A percentile compares a stretch with the other conserved stretches of the same genome.
Conservation (phyloP, 306 rosid species). For the Vachellia collinsii region DNA sequence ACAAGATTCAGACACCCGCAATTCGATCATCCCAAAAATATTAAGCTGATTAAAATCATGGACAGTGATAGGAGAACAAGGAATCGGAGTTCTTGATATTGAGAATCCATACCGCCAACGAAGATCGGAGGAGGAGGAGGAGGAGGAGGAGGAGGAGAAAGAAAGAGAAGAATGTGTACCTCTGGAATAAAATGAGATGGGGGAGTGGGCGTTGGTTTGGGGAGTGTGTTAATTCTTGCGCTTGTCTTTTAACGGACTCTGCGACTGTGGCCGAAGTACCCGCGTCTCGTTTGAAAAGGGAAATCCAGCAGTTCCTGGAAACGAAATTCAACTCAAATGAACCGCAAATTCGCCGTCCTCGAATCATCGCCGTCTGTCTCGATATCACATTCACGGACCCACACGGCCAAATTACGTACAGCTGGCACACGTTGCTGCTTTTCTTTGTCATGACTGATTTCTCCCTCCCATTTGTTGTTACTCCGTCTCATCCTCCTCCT, state of each 20-base stretch:
- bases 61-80: background rate
- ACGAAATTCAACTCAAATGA: constrained; percentile 64
- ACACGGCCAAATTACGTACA: constrained; percentile 46
- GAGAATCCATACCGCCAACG: background rate
- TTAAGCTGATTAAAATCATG: background rate
- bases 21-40: constrained; percentile 12
- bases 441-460: background rate
- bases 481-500: no score
- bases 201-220: background rate
- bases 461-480: constrained; percentile 10
- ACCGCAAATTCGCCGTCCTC: constrained; percentile 51
- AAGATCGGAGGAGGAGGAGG: background rate
- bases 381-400: constrained; percentile 26
- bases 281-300: constrained; percentile 62
- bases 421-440: constrained; percentile 56
- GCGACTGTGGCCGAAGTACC: constrained; percentile 49
- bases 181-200: constrained; percentile 38
- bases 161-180: constrained; percentile 40
- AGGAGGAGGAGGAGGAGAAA: background rate
- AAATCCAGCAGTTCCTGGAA: constrained; percentile 32
- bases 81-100: background rate
- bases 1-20: background rate
- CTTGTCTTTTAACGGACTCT: constrained; percentile 38
- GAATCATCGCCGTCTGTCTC: constrained; percentile 56
- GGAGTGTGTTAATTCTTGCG: constrained; percentile 6